Conservation (phyloP, 2,329 filamentous ascomycete species). For the Neocatenulostroma microsporum region DNA sequence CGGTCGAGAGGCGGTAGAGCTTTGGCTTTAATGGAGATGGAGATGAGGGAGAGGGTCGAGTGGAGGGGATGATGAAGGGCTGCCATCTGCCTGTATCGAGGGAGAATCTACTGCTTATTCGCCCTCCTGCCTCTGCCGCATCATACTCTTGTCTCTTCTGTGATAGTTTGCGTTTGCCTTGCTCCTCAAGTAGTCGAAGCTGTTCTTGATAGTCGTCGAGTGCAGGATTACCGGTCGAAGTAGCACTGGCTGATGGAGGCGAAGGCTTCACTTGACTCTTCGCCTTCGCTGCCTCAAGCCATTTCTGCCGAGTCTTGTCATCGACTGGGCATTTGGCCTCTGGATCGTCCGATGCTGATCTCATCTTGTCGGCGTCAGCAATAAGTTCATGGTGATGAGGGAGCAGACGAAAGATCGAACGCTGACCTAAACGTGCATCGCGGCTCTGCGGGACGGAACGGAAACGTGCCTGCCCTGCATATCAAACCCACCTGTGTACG, state of each 20-base stretch:
- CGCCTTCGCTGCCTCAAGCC: conserved; percentile 64
- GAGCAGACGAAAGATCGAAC: too few species aligned
- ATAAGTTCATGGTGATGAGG: too few species aligned
- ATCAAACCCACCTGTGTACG: too few species aligned
- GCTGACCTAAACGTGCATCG: conserved; percentile 4
- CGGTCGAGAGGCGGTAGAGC: conserved; percentile 47
- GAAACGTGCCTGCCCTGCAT: too few species aligned
- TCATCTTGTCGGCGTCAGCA: conserved; percentile 15
- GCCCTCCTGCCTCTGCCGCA: neutral
- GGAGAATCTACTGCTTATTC: conserved; percentile 18
- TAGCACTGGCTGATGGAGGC: too few species aligned
- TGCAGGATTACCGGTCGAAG: too few species aligned
- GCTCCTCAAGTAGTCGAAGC: conserved; percentile 8
- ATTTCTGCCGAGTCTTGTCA: conserved; percentile 77
- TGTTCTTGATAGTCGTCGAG: too few species aligned
- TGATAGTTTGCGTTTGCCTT: neutral
- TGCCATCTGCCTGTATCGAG: conserved; percentile 15
- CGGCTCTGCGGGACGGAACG: too few species aligned
- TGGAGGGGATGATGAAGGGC: conserved; percentile 13
- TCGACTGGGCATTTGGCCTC: conserved; percentile 71
- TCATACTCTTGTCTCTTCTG: neutral
- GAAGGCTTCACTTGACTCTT: conserved; percentile 25
- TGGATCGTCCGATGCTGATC: conserved; percentile 29
- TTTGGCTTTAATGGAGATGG: neutral
- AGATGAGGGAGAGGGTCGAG: neutral